Evolutionary conservation across 225 moss, liverwort and hornwort genomes (phyloP), one percentile per base, ranked within the genome.

Genomic region (Marchantia polymorpha): DNA sequence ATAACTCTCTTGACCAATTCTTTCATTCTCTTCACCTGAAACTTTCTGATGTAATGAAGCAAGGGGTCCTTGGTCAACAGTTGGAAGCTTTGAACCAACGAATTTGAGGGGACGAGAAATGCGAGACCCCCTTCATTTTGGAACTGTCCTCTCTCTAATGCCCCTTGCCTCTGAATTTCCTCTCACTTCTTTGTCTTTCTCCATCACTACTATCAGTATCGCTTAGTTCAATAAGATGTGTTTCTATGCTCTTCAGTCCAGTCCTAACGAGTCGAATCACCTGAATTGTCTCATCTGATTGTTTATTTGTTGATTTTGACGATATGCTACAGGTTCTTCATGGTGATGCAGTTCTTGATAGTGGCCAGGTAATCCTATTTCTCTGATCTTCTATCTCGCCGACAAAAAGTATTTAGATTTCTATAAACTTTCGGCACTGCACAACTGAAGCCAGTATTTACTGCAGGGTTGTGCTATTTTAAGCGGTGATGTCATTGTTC

Each of bases 281-380:
- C 50, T 10, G 23, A 27, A 7, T 5, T 73, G 27, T 29, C 23
- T 0, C 27, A 15, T 14, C 8, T 29, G 22, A 52, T n/a, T 0
- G 4, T 15, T 5, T 22, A 11, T 30, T 58, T 31, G 56, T 58
- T 13, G 10, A 26, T 25, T 52, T 77, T 69, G 56, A 22, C 48
- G 10, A 49, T 78, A 60, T 22, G 75, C 39, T 39, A 64, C 90
- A 96, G 96, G 90, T 97, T 56, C 75, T 97, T 76, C 97, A 97
- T 84, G 97, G 97, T 83, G 97, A 94, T 88, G 93, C 93, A 54
- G 94, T 93, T 63, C 84, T 94, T 63, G 97, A 94, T 81, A 89
- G 75, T 82, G 69, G 78, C 74, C 86, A 93, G 92, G 94, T 96
- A 78, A 60, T 16, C 23, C 48, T 72, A 51, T 12, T 14, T 29